Conservation (phyloP, 257 asterid species). For the Cruciata laevipes region DNA sequence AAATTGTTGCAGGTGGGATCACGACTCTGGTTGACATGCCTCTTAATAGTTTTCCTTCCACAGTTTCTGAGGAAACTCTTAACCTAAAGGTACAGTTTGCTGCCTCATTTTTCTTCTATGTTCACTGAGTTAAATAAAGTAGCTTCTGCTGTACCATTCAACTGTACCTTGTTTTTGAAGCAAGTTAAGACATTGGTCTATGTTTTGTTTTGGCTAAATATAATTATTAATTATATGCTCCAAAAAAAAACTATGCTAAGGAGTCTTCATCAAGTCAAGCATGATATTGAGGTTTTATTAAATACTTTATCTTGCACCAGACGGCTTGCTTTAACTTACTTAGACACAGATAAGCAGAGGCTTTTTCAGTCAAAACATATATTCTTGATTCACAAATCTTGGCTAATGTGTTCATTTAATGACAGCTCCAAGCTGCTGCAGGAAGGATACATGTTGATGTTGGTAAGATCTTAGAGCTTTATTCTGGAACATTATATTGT, state of each 20-base stretch:
- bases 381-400: not conserved
- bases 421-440: conserved; percentile 66
- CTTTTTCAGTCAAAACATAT: not conserved
- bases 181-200: not conserved
- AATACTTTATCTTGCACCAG: not conserved
- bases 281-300: not conserved
- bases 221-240: not conserved
- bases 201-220: not conserved
- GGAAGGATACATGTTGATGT: conserved; percentile 87
- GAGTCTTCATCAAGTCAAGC: not conserved
- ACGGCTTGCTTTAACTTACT: no score
- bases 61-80: conserved; percentile 79
- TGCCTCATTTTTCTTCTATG: not conserved
- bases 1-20: conserved; percentile 62
- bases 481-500: not conserved
- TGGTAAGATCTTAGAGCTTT: conserved; percentile 44
- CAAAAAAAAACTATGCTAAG: not conserved
- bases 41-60: conserved; percentile 76
- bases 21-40: conserved; percentile 98
- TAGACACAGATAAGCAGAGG: not conserved
- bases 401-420: conserved; percentile 8
- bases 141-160: not conserved
- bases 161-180: not conserved
- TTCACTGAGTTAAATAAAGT: not conserved
- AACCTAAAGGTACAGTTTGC: conserved; percentile 57